A percentile compares a stretch with the other conserved stretches of the same genome.
These are phyloP conservation scores for Liquidambar formosana DNA, from an alignment of 164 flowering plant genomes.

Conservation along the genomic window DNA sequence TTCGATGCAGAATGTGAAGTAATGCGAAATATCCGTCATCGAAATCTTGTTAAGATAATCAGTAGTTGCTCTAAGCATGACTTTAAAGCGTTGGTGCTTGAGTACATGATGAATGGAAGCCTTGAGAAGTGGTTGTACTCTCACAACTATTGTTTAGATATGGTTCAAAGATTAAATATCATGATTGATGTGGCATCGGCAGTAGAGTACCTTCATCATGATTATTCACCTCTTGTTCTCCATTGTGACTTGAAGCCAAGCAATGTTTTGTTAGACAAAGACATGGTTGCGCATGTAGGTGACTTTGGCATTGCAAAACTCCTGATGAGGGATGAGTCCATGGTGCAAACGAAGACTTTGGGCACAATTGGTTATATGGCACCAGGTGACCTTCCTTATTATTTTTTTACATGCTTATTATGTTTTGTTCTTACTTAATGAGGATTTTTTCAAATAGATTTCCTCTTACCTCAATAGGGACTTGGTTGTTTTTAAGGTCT, in stretches of 20 bases:
- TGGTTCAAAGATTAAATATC: too few relatives aligned
- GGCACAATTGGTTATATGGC: neutral
- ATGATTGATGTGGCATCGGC: conserved; percentile 5
- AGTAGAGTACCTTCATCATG: neutral
- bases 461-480: too few relatives aligned
- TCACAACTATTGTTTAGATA: conserved; percentile 4
- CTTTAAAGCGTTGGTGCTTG: neutral
- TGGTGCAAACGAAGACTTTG: neutral
- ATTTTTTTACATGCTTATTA: neutral
- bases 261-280: conserved; percentile 3
- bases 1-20: conserved; percentile 6
- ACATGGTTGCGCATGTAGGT: conserved; percentile 4
- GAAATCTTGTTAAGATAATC: conserved; percentile 5
- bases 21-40: neutral
- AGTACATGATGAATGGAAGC: conserved; percentile 4
- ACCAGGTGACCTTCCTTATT: conserved; percentile 1
- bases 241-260: neutral
- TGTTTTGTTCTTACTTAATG: too few relatives aligned
- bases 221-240: neutral
- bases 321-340: neutral
- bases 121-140: conserved; percentile 4
- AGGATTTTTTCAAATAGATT: too few relatives aligned
- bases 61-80: conserved; percentile 1
- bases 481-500: too few relatives aligned
- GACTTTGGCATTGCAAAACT: conserved; percentile 8